Evolutionary conservation across 192 early-diverging fungal genomes (phyloP).

Genomic region (Dimargaris xerosporica): DNA sequence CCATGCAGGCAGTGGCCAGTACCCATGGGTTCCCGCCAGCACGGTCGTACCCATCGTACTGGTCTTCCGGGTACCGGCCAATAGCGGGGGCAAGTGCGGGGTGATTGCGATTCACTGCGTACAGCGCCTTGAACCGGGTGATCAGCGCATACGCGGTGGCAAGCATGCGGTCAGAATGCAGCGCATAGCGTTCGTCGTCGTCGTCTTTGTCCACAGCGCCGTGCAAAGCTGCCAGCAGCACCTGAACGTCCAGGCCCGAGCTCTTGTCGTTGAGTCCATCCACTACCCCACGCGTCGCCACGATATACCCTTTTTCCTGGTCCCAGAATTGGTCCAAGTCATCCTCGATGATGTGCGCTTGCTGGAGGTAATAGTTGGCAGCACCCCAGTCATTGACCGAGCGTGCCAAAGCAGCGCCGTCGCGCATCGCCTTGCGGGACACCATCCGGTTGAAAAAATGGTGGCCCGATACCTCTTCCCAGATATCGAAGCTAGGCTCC

Average conservation of each 20-base stretch:
- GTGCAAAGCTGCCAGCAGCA: conserved; percentile 40
- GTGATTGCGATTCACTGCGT: conserved; percentile 28
- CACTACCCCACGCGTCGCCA: conserved; percentile 21
- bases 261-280: conserved; percentile 30
- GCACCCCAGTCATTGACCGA: conserved; percentile 19
- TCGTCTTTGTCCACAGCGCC: conserved; percentile 13
- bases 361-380: conserved; percentile 19
- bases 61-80: conserved; percentile 64
- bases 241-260: conserved; percentile 39
- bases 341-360: conserved; percentile 20
- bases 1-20: conserved; percentile 37
- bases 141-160: conserved; percentile 17
- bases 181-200: conserved; percentile 16
- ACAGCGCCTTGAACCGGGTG: conserved; percentile 20
- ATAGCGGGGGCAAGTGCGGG: conserved; percentile 32
- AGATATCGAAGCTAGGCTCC: conserved; percentile 39
- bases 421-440: conserved; percentile 37
- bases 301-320: conserved; percentile 16
- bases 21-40: conserved; percentile 63
- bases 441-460: conserved; percentile 58
- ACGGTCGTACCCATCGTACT: conserved; percentile 46
- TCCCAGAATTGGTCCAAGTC: conserved; percentile 32
- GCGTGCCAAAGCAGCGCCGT: conserved; percentile 35
- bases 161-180: conserved; percentile 19
- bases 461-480: conserved; percentile 58